phyloP scores from a whole-genome alignment of 2,329 filamentous ascomycete species.

The Dactylellina parvicollis region DNA sequence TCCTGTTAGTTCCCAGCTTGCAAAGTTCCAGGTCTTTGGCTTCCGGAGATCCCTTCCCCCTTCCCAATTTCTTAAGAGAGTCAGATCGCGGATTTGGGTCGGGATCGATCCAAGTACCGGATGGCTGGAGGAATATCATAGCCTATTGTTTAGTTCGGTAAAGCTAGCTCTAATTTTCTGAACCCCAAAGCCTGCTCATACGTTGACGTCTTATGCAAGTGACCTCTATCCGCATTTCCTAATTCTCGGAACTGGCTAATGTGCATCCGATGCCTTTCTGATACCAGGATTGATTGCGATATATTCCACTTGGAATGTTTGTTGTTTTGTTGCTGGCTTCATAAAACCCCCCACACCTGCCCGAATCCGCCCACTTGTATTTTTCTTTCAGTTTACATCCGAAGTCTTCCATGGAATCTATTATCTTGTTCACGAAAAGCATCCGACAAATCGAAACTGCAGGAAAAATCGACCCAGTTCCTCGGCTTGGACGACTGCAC shows the following conservation, averaged over 20 bases:
- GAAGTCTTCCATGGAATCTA: constrained; percentile 1
- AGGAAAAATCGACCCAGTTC: background rate
- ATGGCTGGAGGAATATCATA: constrained; percentile 11
- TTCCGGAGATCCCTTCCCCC: background rate
- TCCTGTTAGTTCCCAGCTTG: background rate
- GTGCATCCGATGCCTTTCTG: constrained; percentile 34
- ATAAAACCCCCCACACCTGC: background rate
- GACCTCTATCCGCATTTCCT: constrained; percentile 13
- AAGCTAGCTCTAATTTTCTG: background rate
- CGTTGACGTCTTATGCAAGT: constrained; percentile 7
- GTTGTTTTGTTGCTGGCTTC: background rate
- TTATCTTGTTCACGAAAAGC: background rate
- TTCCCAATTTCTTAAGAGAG: background rate
- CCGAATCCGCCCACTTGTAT: background rate
- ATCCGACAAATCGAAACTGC: constrained; percentile 4
- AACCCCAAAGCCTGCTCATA: no score
- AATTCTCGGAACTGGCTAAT: constrained; percentile 34
- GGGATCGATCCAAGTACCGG: constrained; percentile 28
- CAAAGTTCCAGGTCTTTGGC: constrained; percentile 18
- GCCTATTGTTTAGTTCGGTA: background rate
- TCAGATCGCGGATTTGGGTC: background rate
- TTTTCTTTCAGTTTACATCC: constrained; percentile 4
- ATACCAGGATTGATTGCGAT: background rate
- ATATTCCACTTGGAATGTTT: constrained; percentile 13
- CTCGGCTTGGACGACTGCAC: background rate